These are phyloP conservation scores for Jacaranda mimosifolia DNA, from an alignment of 257 asterid genomes.

Conservation along the genomic window DNA sequence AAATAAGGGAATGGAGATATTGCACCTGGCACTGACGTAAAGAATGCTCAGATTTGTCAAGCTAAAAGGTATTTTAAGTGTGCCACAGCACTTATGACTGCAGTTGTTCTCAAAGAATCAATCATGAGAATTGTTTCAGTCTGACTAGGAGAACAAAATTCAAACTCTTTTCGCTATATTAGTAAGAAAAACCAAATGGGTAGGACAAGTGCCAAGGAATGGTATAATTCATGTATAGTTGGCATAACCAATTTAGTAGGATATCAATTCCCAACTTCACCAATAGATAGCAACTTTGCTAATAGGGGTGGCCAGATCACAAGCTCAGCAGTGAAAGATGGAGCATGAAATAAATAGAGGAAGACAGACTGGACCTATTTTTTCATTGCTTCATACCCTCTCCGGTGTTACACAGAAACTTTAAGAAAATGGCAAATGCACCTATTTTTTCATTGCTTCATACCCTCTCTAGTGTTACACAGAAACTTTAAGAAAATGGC, in stretches of 20 bases:
- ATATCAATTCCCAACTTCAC: neutral
- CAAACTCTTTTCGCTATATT: neutral
- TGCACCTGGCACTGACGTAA: neutral
- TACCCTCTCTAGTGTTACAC: neutral
- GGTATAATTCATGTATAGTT: neutral
- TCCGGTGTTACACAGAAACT: neutral
- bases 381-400: neutral
- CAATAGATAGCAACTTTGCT: neutral
- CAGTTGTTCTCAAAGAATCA: neutral
- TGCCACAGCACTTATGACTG: neutral
- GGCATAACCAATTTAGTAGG: neutral
- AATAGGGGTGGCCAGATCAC: neutral
- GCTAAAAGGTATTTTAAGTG: neutral
- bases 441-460: neutral
- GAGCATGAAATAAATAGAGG: neutral
- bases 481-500: constrained; percentile 16
- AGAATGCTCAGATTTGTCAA: neutral
- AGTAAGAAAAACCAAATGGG: neutral
- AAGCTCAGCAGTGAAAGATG: neutral
- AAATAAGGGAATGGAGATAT: constrained; percentile 16
- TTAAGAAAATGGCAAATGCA: neutral
- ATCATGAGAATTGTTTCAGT: neutral
- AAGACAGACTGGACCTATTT: neutral
- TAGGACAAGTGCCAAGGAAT: no score
- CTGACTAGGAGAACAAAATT: neutral